A percentile compares a stretch with the other conserved stretches of the same genome.
Evolutionary conservation across 1,284 basidiomycete genomes (phyloP).

Genomic region (Leccinum fuscescens): DNA sequence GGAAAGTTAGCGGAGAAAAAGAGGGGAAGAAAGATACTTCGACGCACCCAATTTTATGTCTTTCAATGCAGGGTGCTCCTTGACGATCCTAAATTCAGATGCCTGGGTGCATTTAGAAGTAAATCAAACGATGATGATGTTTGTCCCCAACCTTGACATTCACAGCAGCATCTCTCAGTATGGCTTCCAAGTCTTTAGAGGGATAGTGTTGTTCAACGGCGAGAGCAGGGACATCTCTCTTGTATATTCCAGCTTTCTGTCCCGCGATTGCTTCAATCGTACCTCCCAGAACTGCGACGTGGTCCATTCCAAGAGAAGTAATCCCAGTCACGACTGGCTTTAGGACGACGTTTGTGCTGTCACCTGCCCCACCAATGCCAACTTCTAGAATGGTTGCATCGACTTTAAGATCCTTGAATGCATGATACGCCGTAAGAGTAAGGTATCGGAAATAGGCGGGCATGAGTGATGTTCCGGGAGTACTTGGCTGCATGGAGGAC

Average conservation of each 20-base stretch:
- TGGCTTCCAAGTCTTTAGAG: conserved; percentile 63
- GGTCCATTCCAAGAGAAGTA: conserved; percentile 90
- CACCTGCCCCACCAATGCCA: conserved; percentile 92
- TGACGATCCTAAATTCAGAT: conserved; percentile 63
- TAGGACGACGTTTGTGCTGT: conserved; percentile 96
- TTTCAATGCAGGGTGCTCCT: conserved; percentile 46
- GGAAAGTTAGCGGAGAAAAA: conserved; percentile 3
- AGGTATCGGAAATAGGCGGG: conserved; percentile 95
- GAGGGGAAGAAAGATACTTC: not conserved
- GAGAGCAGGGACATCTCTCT: conserved; percentile 85
- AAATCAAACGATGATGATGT: not conserved
- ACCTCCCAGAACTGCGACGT: conserved; percentile 87
- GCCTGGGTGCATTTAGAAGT: conserved; percentile 39
- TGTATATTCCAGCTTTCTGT: conserved; percentile 98
- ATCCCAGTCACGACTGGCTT: conserved; percentile 88
- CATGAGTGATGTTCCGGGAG: conserved; percentile 62
- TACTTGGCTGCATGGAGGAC: conserved; percentile 40
- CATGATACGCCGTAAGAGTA: conserved; percentile 90
- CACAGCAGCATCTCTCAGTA: conserved; percentile 65
- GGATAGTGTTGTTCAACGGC: conserved; percentile 80
- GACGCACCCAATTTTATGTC: conserved; percentile 62
- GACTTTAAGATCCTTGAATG: conserved; percentile 78
- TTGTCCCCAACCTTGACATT: conserved; percentile 54
- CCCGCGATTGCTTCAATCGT: conserved; percentile 89
- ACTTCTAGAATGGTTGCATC: conserved; percentile 95